Base-by-base conservation (phyloP, 345 rosid species). In the Iberis pinnata region DNA sequence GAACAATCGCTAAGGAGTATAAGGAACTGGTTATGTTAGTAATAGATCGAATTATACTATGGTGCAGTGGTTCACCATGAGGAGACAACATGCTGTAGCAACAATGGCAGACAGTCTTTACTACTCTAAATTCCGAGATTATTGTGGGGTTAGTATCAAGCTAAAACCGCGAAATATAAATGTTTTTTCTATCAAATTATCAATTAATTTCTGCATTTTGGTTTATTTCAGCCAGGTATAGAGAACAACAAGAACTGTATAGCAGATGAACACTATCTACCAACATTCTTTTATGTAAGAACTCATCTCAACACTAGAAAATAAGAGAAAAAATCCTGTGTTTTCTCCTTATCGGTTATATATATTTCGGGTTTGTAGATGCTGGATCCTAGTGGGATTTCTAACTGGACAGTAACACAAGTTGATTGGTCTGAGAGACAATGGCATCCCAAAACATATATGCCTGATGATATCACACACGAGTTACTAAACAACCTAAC, bases 381-480 rank as follows among this genome's bases (percentile, higher is more conserved):
- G 79, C 73, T 86, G 22, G 97, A 93, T 78, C 97, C 89, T 15
- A 73, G 57, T 52, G 99, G 99, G 15, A 86, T 93, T 20, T 84
- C 97, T 18, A 93, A 84, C 61, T 84, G 97, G 87, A 80, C 95
- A 0, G 89, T 81, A 44, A 93, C 99, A 41, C 84, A 88, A 54
- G 99, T 93, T 53, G 99, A 93, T 71, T 93, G 99, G 99, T 93
- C 97, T 9, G 99, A 93, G 71, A 79, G 88, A 67, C 81, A 88
- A 56, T 93, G 97, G 99, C 97, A 93, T 72, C 97, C 99, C 12
- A 93, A 84, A 70, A 81, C 89, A 7, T 93, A 79, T 61, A 80
- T 71, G 76, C 73, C 83, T 43, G 71, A 64, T 12, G 99, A 93
- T 68, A 56, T 86, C 40, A 76, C 78, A 5, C 75, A 63, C 3